Base-by-base conservation (phyloP, 192 early-diverging fungal species). In the Backusella liffmaniae region DNA sequence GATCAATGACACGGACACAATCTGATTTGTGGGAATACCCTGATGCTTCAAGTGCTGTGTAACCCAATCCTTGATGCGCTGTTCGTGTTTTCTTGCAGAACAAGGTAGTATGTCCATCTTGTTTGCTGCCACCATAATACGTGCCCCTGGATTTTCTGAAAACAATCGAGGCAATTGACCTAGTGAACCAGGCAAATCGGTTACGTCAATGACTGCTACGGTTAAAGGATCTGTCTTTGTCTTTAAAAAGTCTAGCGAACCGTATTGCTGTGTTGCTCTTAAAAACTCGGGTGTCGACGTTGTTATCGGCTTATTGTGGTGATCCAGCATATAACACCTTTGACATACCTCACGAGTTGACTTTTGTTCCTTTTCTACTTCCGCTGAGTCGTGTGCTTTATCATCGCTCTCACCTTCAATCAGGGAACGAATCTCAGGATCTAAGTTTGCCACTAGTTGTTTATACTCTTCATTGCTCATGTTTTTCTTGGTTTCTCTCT, bases 41-140 rank as follows among this genome's bases (percentile, higher is more conserved):
- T 79, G 75, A n/a, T 80, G 53, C 75, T 84, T 85, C 12, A 80
- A 59, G 66, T 87, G 80, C 4, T 84, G 82, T 62, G 78, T 46
- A n/a, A 92, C 59, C 84, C 88, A 90, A 71, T 83, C 80, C 13
- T 78, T 66, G 39, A 92, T 76, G 4, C 90, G 86, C 77, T 88
- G 80, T 18, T 81, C 68, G 67, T 90, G 86, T 32, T 67, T 39
- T 7, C 66, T 56, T 41, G 84, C 83, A 37, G 84, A 83, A 30
- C 76, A 83, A 4, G 92, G 92, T 65, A 94, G 79, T 67, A 94
- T 46, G 74, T 94, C 93, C 5, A 85, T 67, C 71, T 94, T 94
- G 80, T 94, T 94, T 9, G 86, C 91, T 1, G 89, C 91, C 2
- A 94, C 74, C 1, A 94, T 74, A 44, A 93, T 83, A 18, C 80